These are phyloP conservation scores for Phaeophleospora eucalypticola DNA, from an alignment of 2,329 filamentous ascomycete genomes.

Conservation along the genomic window DNA sequence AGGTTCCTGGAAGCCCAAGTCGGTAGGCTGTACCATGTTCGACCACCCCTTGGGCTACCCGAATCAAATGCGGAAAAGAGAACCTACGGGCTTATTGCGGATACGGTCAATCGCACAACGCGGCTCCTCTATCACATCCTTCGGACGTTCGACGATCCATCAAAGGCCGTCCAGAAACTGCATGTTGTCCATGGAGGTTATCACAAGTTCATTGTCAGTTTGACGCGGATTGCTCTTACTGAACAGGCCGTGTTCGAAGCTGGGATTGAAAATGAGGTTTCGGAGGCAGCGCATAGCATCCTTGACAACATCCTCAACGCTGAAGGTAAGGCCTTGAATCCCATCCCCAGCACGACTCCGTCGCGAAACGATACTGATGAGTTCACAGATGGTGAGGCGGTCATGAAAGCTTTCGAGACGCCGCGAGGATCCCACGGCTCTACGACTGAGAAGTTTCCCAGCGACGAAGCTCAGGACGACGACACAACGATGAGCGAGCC, in stretches of 20 bases:
- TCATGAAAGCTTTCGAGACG: constrained; percentile 45
- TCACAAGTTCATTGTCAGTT: constrained; percentile 75
- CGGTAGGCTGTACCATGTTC: constrained; percentile 50
- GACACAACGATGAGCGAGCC: constrained; percentile 22
- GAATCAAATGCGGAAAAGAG: neutral
- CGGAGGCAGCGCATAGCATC: constrained; percentile 75
- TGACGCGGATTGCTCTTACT: constrained; percentile 81
- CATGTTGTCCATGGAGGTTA: constrained; percentile 64
- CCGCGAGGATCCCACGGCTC: constrained; percentile 23
- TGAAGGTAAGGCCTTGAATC: constrained; percentile 52
- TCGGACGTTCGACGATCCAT: constrained; percentile 52
- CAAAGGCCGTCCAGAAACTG: constrained; percentile 69
- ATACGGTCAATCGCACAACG: constrained; percentile 56
- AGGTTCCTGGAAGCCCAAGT: constrained; percentile 72
- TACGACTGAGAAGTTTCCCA: constrained; percentile 12
- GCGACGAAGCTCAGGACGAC: constrained; percentile 8
- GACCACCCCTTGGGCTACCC: constrained; percentile 17
- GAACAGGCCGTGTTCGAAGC: constrained; percentile 74
- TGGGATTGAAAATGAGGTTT: constrained; percentile 71
- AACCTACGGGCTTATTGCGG: constrained; percentile 40
- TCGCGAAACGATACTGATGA: too few relatives aligned
- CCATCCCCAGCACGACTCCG: too few relatives aligned
- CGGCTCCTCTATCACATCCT: constrained; percentile 60
- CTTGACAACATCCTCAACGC: constrained; percentile 77
- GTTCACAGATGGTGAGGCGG: constrained; percentile 58